phyloP scores from a whole-genome alignment of 2,329 filamentous ascomycete species.

The Exserohilum turcica region DNA sequence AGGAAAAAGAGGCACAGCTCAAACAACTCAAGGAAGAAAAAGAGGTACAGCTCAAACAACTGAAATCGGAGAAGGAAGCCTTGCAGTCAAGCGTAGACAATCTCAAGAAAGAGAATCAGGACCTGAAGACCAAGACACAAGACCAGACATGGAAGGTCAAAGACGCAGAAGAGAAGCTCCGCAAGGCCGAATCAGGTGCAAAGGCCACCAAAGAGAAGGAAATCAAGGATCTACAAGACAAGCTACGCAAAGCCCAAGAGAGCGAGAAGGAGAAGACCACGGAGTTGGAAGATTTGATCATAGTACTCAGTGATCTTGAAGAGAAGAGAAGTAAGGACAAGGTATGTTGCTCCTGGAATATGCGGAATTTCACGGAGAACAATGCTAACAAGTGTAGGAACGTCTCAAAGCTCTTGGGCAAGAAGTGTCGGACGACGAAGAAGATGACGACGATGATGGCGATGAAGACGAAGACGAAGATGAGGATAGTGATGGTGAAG shows the following conservation, averaged over 20 bases:
- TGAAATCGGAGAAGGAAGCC: slow-evolving; percentile 8
- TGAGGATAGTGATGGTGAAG: slow-evolving; percentile 3
- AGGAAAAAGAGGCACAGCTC: slow-evolving; percentile 34
- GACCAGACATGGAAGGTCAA: slow-evolving; percentile 50
- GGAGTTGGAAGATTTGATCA: slow-evolving; percentile 56
- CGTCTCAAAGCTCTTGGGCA: slow-evolving; percentile 54
- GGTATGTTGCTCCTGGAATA: slow-evolving; percentile 23
- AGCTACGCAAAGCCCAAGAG: slow-evolving; percentile 46
- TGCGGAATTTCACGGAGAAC: not conserved
- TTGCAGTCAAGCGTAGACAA: slow-evolving; percentile 26
- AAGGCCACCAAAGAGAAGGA: slow-evolving; percentile 21
- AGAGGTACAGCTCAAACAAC: not conserved
- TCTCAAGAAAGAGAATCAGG: slow-evolving; percentile 21
- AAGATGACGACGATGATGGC: slow-evolving; percentile 42
- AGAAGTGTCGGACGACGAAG: slow-evolving; percentile 50
- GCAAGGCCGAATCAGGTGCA: slow-evolving; percentile 23
- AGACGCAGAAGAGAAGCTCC: slow-evolving; percentile 55
- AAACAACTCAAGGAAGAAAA: slow-evolving; percentile 17
- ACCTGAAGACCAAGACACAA: slow-evolving; percentile 51
- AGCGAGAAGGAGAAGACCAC: slow-evolving; percentile 50
- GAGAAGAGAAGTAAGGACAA: slow-evolving; percentile 51
- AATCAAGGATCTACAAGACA: slow-evolving; percentile 55
- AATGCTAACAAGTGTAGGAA: slow-evolving; percentile 41
- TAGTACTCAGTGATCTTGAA: slow-evolving; percentile 55
- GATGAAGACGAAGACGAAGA: slow-evolving; percentile 24